These are phyloP conservation scores for Tylopilus felleus DNA, from an alignment of 768 basidiomycete genomes.

Conservation along the genomic window DNA sequence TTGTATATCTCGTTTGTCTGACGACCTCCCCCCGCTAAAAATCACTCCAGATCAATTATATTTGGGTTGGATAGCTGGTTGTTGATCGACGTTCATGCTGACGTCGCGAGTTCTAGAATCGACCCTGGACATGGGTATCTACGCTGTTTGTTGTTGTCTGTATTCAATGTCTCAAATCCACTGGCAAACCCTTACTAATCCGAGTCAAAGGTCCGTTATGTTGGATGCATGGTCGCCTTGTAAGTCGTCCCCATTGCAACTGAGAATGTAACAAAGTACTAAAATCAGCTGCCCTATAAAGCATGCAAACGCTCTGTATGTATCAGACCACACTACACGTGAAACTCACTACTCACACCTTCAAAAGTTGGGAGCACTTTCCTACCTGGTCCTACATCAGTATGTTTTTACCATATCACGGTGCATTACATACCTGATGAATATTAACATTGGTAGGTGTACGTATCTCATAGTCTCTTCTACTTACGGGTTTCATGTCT, in stretches of 20 bases:
- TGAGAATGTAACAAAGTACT: neutral
- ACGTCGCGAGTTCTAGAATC: neutral
- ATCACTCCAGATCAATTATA: neutral
- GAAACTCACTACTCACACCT: neutral
- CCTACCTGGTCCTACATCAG: neutral
- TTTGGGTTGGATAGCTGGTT: neutral
- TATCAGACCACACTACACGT: neutral
- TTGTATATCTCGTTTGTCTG: neutral
- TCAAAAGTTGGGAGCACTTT: neutral
- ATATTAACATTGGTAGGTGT: neutral
- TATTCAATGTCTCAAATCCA: neutral
- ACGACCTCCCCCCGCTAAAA: neutral
- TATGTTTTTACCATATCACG: neutral
- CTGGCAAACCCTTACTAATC: neutral
- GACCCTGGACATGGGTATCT: neutral
- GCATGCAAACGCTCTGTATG: neutral
- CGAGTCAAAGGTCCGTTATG: neutral
- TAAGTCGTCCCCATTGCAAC: neutral
- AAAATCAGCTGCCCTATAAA: neutral
- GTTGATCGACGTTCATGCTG: neutral
- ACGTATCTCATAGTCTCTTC: neutral
- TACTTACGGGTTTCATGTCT: neutral
- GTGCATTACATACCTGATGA: neutral
- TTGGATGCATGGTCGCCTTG: neutral
- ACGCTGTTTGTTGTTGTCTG: neutral